phyloP scores from a whole-genome alignment of 768 basidiomycete species.

The Boletus reticulatus region DNA sequence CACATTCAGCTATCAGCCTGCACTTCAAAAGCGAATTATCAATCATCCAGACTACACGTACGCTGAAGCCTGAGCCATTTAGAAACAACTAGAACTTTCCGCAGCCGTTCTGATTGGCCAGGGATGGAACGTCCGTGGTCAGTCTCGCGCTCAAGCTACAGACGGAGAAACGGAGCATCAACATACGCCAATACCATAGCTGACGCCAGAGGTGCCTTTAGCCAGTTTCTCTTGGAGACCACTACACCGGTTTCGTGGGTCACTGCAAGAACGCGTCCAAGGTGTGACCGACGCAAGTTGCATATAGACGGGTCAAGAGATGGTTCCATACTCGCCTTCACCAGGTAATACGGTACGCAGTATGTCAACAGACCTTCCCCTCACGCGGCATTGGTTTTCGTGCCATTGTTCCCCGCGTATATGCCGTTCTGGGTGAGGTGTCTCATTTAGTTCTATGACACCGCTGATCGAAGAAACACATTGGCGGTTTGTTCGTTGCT shows the following conservation, averaged over 20 bases:
- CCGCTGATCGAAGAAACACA: constrained; percentile 51
- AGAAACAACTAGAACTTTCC: no score
- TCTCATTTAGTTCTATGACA: constrained; percentile 10
- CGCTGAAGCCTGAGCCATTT: no score
- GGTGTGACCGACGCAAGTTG: constrained; percentile 19
- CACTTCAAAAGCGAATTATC: no score
- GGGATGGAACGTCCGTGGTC: constrained; percentile 40
- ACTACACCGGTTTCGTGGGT: constrained; percentile 31
- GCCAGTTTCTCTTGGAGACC: constrained; percentile 39
- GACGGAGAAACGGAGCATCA: constrained; percentile 39
- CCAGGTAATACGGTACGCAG: constrained; percentile 43
- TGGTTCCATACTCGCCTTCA: constrained; percentile 1
- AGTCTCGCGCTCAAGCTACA: constrained; percentile 39
- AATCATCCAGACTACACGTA: no score
- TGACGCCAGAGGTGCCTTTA: constrained; percentile 31
- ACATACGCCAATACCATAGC: background rate
- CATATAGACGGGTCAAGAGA: constrained; percentile 20
- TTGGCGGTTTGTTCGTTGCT: constrained; percentile 53
- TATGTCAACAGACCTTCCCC: constrained; percentile 54
- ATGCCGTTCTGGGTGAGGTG: constrained; percentile 71
- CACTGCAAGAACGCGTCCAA: constrained; percentile 13
- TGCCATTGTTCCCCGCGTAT: constrained; percentile 65
- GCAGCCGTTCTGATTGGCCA: background rate
- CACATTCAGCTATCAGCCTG: no score
- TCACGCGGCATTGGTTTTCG: constrained; percentile 69